These are phyloP conservation scores for Malassezia equina DNA, from an alignment of 1,284 basidiomycete genomes.

Conservation along the genomic window DNA sequence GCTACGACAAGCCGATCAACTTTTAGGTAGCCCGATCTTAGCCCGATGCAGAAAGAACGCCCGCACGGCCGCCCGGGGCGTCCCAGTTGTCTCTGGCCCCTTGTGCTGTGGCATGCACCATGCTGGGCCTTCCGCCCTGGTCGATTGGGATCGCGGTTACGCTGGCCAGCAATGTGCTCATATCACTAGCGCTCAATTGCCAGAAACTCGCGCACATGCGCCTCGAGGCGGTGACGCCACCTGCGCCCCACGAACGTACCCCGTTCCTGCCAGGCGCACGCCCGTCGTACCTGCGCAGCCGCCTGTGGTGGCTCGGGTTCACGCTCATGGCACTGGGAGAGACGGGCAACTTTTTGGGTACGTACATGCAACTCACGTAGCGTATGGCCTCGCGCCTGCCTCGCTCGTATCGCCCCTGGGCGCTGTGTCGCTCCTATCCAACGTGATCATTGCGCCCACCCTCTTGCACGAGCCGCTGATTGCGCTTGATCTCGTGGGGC, in stretches of 20 bases:
- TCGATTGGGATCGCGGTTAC: slow-evolving; percentile 71
- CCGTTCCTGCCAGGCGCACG: slow-evolving; percentile 1
- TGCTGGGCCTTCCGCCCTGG: slow-evolving; percentile 7
- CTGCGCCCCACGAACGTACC: background rate
- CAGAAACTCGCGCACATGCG: slow-evolving; percentile 83
- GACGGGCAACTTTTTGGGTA: slow-evolving; percentile 64
- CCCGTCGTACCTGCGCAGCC: slow-evolving; percentile 34
- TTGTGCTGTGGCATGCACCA: background rate
- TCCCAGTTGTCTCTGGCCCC: background rate
- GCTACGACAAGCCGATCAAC: slow-evolving; percentile 44
- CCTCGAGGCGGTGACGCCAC: slow-evolving; percentile 49
- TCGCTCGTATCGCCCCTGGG: slow-evolving; percentile 89
- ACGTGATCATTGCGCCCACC: slow-evolving; percentile 83
- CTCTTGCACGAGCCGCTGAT: slow-evolving; percentile 53
- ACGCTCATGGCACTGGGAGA: slow-evolving; percentile 83
- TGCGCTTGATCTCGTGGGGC: slow-evolving; percentile 72
- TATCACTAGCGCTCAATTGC: slow-evolving; percentile 65
- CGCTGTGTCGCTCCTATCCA: slow-evolving; percentile 72
- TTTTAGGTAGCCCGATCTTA: slow-evolving; percentile 23
- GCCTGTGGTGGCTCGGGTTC: slow-evolving; percentile 89
- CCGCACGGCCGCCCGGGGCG: background rate
- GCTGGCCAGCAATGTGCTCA: slow-evolving; percentile 73
- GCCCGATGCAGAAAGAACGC: background rate
- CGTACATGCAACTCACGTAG: slow-evolving; percentile 49
- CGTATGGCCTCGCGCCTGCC: slow-evolving; percentile 79